Conservation (phyloP, 1,139 yeast genomes). For the Kodamaea plutei region DNA sequence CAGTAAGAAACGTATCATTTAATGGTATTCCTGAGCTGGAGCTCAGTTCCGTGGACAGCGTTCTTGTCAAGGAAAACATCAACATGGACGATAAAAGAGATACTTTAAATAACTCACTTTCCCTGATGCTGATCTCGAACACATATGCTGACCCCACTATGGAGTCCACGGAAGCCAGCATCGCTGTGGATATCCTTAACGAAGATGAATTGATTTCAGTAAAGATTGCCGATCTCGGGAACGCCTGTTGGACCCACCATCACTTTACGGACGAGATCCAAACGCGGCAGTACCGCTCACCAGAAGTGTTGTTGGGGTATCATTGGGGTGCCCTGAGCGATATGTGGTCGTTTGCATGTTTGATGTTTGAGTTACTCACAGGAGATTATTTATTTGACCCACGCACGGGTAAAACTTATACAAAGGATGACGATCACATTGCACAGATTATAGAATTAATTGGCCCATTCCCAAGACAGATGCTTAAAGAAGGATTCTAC, state of each 20-base stretch:
- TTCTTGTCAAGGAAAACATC: conserved; percentile 8
- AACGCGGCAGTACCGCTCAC: conserved; percentile 47
- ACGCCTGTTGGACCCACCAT: conserved; percentile 48
- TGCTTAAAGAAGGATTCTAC: conserved; percentile 42
- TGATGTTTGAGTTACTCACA: conserved; percentile 43
- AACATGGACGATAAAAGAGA: conserved; percentile 12
- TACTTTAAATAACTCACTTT: conserved; percentile 36
- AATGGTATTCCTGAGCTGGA: conserved; percentile 8
- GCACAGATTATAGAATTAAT: conserved; percentile 47
- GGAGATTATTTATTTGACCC: conserved; percentile 50
- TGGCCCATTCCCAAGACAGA: conserved; percentile 41
- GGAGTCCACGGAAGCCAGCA: conserved; percentile 15
- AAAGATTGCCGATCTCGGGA: conserved; percentile 49
- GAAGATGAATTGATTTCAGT: conserved; percentile 47
- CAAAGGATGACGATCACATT: conserved; percentile 48
- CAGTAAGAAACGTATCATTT: conserved; percentile 25
- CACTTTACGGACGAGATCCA: conserved; percentile 51
- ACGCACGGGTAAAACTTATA: conserved; percentile 41
- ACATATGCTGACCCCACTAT: conserved; percentile 23
- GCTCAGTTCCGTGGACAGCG: conserved; percentile 11
- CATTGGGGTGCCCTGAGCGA: conserved; percentile 51
- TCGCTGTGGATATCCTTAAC: conserved; percentile 24
- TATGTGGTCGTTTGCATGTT: conserved; percentile 47
- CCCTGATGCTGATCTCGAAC: conserved; percentile 41
- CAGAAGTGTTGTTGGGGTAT: conserved; percentile 45